These are phyloP conservation scores for Pseudocercospora eumusae DNA, from an alignment of 2,329 filamentous ascomycete species.

Conservation along the genomic window DNA sequence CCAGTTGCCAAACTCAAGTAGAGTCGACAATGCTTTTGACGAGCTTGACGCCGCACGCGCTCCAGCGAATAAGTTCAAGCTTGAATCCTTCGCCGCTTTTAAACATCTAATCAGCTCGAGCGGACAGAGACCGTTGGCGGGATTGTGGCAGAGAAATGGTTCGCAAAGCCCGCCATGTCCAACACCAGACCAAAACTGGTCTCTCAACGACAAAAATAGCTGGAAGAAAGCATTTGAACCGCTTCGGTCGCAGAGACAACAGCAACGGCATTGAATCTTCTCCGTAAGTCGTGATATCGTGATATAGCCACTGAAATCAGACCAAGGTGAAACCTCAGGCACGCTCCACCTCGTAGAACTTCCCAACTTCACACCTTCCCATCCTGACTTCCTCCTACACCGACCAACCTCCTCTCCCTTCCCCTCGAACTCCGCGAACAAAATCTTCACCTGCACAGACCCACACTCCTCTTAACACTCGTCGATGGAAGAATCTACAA, in stretches of 20 bases:
- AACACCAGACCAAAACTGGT: background rate
- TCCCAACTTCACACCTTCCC: background rate
- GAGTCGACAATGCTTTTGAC: background rate
- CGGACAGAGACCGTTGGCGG: background rate
- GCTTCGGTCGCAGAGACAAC: background rate
- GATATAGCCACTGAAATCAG: background rate
- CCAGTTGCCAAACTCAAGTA: background rate
- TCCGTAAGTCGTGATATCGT: background rate
- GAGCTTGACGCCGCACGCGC: background rate
- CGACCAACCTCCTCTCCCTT: slow-evolving; percentile 25
- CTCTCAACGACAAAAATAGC: background rate
- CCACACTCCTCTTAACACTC: slow-evolving; percentile 22
- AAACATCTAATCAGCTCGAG: background rate
- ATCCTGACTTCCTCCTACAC: background rate
- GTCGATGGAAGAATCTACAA: slow-evolving; percentile 37
- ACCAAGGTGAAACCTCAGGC: background rate
- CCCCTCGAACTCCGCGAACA: slow-evolving; percentile 38
- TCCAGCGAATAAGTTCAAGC: background rate
- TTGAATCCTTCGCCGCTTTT: background rate
- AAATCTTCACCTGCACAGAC: slow-evolving; percentile 32
- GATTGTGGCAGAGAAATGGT: background rate
- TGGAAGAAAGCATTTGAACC: background rate
- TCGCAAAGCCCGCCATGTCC: background rate
- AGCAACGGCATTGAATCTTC: background rate
- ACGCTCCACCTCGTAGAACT: background rate